phyloP scores from a whole-genome alignment of 306 rosid species.

The Cajanus cajan region DNA sequence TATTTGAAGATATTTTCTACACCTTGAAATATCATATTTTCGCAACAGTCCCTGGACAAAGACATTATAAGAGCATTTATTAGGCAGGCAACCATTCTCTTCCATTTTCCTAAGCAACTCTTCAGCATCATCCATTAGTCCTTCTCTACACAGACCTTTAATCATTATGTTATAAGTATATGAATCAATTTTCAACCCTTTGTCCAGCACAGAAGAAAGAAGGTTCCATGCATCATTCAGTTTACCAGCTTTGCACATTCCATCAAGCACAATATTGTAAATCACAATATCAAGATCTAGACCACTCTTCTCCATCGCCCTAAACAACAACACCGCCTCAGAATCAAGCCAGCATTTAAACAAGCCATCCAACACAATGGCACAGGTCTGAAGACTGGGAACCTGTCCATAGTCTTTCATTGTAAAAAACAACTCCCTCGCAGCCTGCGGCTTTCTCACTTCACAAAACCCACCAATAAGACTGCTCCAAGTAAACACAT shows the following conservation, averaged over 20 bases:
- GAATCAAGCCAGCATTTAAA: slow-evolving; percentile 27
- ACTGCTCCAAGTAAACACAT: slow-evolving; percentile 32
- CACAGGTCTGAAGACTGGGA: slow-evolving; percentile 37
- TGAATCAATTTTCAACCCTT: slow-evolving; percentile 35
- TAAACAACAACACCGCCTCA: slow-evolving; percentile 34
- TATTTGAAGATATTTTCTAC: slow-evolving; percentile 22
- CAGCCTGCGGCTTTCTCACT: slow-evolving; percentile 31
- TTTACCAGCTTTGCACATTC: slow-evolving; percentile 32
- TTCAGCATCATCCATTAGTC: slow-evolving; percentile 35
- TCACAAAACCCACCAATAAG: slow-evolving; percentile 34
- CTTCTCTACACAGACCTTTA: slow-evolving; percentile 36
- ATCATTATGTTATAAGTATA: slow-evolving; percentile 37
- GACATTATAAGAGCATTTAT: slow-evolving; percentile 29
- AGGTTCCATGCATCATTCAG: slow-evolving; percentile 29
- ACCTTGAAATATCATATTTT: slow-evolving; percentile 28
- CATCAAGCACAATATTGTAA: slow-evolving; percentile 36
- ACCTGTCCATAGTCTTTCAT: slow-evolving; percentile 25
- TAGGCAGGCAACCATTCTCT: slow-evolving; percentile 26
- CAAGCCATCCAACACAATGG: slow-evolving; percentile 28
- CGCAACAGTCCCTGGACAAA: slow-evolving; percentile 36
- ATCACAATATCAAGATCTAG: slow-evolving; percentile 28
- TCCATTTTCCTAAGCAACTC: slow-evolving; percentile 33
- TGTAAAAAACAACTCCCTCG: slow-evolving; percentile 28
- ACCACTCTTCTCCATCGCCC: slow-evolving; percentile 26
- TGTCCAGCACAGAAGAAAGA: background rate